These are phyloP conservation scores for Fraxinus nigra DNA, from an alignment of 305 asterid species.

Conservation along the genomic window DNA sequence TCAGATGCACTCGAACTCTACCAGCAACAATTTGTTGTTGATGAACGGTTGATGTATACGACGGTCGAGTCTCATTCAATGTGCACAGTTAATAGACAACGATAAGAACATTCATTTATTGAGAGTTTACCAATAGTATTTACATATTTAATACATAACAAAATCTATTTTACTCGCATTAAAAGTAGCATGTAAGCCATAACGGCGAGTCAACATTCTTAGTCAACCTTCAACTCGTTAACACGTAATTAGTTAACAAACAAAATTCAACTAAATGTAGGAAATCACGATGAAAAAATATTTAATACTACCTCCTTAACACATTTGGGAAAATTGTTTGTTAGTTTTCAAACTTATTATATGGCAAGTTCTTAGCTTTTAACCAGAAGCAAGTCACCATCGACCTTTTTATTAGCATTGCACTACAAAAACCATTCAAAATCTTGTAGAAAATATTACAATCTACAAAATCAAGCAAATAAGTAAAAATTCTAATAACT, in stretches of 20 bases:
- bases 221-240: not conserved
- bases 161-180: not conserved
- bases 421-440: too few relatives aligned
- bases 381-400: too few relatives aligned
- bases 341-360: too few relatives aligned
- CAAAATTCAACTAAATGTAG: not conserved
- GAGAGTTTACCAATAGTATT: not conserved
- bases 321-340: too few relatives aligned
- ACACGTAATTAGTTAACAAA: not conserved
- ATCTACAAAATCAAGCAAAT: too few relatives aligned
- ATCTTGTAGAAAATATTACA: too few relatives aligned
- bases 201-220: not conserved
- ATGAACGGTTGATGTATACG: not conserved
- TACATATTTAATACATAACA: too few relatives aligned
- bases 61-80: not conserved
- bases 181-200: not conserved
- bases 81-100: not conserved
- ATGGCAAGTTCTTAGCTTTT: too few relatives aligned
- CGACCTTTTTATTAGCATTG: too few relatives aligned
- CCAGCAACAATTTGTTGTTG: not conserved
- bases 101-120: too few relatives aligned
- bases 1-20: not conserved
- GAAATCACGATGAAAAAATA: not conserved
- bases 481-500: too few relatives aligned
- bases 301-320: not conserved